phyloP scores from a whole-genome alignment of 306 rosid species.

The Dryas alaskensis region DNA sequence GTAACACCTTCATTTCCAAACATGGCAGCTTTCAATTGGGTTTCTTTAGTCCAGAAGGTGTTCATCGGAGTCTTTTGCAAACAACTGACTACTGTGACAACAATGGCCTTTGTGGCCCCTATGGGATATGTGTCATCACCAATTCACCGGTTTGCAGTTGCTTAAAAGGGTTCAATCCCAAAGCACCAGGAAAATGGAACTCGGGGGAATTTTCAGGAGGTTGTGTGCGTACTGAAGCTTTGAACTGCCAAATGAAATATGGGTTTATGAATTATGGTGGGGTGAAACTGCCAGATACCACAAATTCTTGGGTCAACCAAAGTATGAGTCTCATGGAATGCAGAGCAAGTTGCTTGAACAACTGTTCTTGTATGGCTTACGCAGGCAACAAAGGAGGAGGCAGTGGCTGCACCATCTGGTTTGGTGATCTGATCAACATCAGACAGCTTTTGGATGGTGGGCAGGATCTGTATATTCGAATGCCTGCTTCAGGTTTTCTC shows the following conservation, averaged over 20 bases:
- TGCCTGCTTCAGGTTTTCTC: slow-evolving; percentile 19
- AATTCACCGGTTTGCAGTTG: slow-evolving; percentile 28
- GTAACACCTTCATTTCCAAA: slow-evolving; percentile 28
- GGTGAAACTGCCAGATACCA: slow-evolving; percentile 40
- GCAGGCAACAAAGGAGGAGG: slow-evolving; percentile 40
- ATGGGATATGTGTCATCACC: slow-evolving; percentile 20
- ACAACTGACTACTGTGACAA: slow-evolving; percentile 23
- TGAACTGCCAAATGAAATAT: slow-evolving; percentile 33
- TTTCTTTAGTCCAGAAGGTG: slow-evolving; percentile 41
- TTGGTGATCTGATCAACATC: slow-evolving; percentile 36
- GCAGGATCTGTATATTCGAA: slow-evolving; percentile 36
- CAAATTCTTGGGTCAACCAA: slow-evolving; percentile 32
- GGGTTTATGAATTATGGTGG: slow-evolving; percentile 28
- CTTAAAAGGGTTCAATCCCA: slow-evolving; percentile 35
- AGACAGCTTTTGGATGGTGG: slow-evolving; percentile 27
- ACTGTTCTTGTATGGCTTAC: slow-evolving; percentile 59
- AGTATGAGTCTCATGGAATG: slow-evolving; percentile 42
- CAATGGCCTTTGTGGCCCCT: slow-evolving; percentile 32
- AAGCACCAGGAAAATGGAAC: slow-evolving; percentile 31
- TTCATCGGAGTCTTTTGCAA: slow-evolving; percentile 32
- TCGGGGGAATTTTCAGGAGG: slow-evolving; percentile 40
- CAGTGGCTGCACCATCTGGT: slow-evolving; percentile 58
- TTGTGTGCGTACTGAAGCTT: slow-evolving; percentile 30
- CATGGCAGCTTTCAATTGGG: slow-evolving; percentile 42
- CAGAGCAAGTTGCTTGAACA: slow-evolving; percentile 37